A percentile compares a stretch with the other conserved stretches of the same genome.
phyloP scores from a whole-genome alignment of 2,329 filamentous ascomycete genomes.

The Diaporthe sp. region DNA sequence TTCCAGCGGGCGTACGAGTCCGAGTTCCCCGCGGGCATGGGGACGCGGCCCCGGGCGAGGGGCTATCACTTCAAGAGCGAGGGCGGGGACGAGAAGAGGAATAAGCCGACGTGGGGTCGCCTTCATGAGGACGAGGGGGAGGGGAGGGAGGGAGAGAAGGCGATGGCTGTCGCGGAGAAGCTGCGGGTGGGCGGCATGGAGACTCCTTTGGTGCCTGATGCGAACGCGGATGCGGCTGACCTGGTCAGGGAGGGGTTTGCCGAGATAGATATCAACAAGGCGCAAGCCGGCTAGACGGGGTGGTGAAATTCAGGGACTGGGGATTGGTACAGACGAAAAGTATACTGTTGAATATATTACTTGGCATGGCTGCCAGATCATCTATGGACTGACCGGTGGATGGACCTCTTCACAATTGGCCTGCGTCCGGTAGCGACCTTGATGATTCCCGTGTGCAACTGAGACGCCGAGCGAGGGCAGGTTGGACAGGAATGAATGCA shows the following conservation, averaged over 20 bases:
- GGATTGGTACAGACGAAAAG: background rate
- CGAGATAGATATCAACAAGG: slow-evolving; percentile 52
- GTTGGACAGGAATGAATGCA: background rate
- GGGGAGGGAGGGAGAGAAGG: slow-evolving; percentile 48
- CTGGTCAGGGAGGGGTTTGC: slow-evolving; percentile 71
- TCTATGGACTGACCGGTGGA: background rate
- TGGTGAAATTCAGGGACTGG: background rate
- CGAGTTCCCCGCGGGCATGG: slow-evolving; percentile 80
- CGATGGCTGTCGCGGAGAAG: slow-evolving; percentile 50
- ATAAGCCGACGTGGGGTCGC: slow-evolving; percentile 76
- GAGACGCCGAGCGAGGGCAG: background rate
- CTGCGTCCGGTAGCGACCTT: too few species aligned
- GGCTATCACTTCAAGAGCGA: slow-evolving; percentile 87
- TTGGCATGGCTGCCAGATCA: background rate
- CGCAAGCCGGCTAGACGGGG: background rate
- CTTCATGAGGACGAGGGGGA: slow-evolving; percentile 53
- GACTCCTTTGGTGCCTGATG: slow-evolving; percentile 64
- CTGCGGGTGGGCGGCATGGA: slow-evolving; percentile 63
- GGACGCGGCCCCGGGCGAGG: slow-evolving; percentile 82
- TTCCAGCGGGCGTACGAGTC: slow-evolving; percentile 74
- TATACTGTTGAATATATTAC: background rate
- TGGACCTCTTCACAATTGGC: too few species aligned
- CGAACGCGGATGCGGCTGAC: slow-evolving; percentile 60
- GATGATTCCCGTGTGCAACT: background rate
- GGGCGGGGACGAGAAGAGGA: slow-evolving; percentile 75